A percentile compares a stretch with the other conserved stretches of the same genome.
Conservation (phyloP, 1,139 yeast genomes). For the Candida buenavistaensis region DNA sequence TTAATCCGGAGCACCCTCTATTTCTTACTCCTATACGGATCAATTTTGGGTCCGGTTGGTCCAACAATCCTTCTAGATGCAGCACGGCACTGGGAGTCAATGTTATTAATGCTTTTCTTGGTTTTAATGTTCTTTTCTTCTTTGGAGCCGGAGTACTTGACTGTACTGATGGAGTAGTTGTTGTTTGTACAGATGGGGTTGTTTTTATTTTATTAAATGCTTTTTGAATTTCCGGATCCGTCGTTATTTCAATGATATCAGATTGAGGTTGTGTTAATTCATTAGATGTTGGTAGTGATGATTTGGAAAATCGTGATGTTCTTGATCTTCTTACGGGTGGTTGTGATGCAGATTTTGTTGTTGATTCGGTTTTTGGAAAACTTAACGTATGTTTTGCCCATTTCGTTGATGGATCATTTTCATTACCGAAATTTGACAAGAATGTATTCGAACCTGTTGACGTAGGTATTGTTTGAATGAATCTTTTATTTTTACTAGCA, state of each 20-base stretch:
- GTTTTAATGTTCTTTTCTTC: constrained; percentile 68
- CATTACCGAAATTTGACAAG: constrained; percentile 25
- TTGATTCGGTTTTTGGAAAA: constrained; percentile 10
- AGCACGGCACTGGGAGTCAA: constrained; percentile 70
- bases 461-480: constrained; percentile 43
- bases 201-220: constrained; percentile 10
- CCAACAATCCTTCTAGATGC: constrained; percentile 65
- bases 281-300: constrained; percentile 5
- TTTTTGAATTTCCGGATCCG: constrained; percentile 13
- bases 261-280: constrained; percentile 12
- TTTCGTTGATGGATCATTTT: constrained; percentile 16
- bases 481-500: constrained; percentile 31
- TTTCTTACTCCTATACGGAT: constrained; percentile 93
- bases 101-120: constrained; percentile 83
- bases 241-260: constrained; percentile 12
- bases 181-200: constrained; percentile 7
- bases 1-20: constrained; percentile 94
- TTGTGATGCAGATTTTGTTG: constrained; percentile 2
- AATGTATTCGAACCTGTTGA: constrained; percentile 22
- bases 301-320: constrained; percentile 33
- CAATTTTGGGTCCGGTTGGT: constrained; percentile 84
- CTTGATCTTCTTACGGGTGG: constrained; percentile 37
- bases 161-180: constrained; percentile 10
- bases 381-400: constrained; percentile 25
- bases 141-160: constrained; percentile 15